These are phyloP conservation scores for Beverwykella pulmonaria DNA, from an alignment of 495 filamentous ascomycete genomes.

Conservation along the genomic window DNA sequence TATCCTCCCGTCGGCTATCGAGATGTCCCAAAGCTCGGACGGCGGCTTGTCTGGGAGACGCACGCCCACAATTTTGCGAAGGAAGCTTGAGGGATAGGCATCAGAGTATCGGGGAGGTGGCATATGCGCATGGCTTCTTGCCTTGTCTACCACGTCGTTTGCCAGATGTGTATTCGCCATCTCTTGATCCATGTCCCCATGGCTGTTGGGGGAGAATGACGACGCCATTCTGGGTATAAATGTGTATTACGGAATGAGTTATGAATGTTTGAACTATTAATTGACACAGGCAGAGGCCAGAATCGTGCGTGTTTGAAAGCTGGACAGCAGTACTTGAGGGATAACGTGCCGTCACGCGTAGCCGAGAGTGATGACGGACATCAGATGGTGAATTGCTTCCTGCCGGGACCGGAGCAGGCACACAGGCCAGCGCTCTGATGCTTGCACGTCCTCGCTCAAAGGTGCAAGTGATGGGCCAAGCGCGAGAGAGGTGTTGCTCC, in stretches of 20 bases:
- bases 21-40: constrained; percentile 51
- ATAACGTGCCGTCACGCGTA: constrained; percentile 6
- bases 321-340: neutral
- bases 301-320: neutral
- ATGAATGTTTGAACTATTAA: neutral
- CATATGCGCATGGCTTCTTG: neutral
- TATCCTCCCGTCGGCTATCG: constrained; percentile 49
- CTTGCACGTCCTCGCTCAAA: neutral
- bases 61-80: constrained; percentile 44
- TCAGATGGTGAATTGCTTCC: neutral
- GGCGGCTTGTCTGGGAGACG: constrained; percentile 46
- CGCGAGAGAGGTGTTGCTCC: constrained; percentile 5
- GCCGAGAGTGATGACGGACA: constrained; percentile 18
- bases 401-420: neutral
- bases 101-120: constrained; percentile 31
- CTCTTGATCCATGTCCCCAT: constrained; percentile 41
- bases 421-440: constrained; percentile 1
- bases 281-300: neutral
- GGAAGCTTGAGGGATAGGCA: constrained; percentile 23
- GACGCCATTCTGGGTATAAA: constrained; percentile 38
- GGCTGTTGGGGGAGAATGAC: constrained; percentile 36
- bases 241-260: neutral
- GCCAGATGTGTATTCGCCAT: constrained; percentile 38
- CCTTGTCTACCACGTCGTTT: constrained; percentile 14
- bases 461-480: neutral